phyloP scores from a whole-genome alignment of 1,284 basidiomycete genomes.

The Boletus mariae region DNA sequence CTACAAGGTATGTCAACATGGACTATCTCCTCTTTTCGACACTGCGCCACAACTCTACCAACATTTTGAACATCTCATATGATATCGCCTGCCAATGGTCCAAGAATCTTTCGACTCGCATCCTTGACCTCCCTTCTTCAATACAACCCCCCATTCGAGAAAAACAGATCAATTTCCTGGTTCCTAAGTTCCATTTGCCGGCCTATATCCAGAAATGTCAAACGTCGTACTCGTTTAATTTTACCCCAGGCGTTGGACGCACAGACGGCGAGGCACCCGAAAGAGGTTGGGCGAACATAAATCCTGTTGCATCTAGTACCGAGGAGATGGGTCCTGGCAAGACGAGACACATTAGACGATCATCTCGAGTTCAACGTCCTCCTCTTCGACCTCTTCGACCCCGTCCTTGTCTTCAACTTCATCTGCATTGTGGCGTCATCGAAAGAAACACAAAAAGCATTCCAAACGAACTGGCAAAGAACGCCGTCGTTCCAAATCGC shows the following conservation, averaged over 20 bases:
- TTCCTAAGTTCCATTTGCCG: not conserved
- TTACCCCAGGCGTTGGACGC: not conserved
- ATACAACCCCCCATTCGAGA: not conserved
- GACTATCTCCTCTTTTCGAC: not conserved
- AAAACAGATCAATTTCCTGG: not conserved
- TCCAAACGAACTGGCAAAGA: too few species aligned
- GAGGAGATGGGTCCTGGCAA: not conserved
- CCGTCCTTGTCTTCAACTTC: too few species aligned
- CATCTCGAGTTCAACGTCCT: not conserved
- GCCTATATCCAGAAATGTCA: not conserved
- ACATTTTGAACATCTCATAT: not conserved
- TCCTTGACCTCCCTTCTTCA: not conserved
- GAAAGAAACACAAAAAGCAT: too few species aligned
- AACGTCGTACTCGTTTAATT: not conserved
- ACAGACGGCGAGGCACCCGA: not conserved
- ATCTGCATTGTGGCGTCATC: too few species aligned
- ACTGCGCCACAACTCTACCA: not conserved
- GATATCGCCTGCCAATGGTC: not conserved
- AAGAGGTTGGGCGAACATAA: not conserved
- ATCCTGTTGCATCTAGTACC: not conserved
- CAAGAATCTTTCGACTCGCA: not conserved
- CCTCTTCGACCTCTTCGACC: too few species aligned
- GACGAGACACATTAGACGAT: not conserved
- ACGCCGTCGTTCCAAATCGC: too few species aligned
- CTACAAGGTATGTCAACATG: not conserved